These are phyloP conservation scores for Sonneratia alba DNA, from an alignment of 345 rosid species.

Conservation along the genomic window DNA sequence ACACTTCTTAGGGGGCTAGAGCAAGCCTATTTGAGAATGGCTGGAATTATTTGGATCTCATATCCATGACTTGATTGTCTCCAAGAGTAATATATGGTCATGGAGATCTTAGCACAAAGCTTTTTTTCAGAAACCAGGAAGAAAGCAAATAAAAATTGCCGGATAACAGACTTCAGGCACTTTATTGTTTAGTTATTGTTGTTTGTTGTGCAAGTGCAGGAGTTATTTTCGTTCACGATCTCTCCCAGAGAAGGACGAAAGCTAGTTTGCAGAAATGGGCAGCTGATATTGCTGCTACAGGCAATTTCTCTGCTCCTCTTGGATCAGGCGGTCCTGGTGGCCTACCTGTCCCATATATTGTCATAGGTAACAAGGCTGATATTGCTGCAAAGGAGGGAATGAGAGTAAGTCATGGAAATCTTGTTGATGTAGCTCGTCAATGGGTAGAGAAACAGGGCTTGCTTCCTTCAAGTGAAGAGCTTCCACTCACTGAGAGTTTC, in stretches of 20 bases:
- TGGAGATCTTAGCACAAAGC: background rate
- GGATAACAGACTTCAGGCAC: background rate
- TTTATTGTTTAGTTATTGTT: background rate
- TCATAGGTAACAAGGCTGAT: constrained; percentile 95
- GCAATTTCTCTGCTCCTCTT: too few relatives aligned
- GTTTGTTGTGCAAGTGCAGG: too few relatives aligned
- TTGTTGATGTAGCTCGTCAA: constrained; percentile 94
- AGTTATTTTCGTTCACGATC: too few relatives aligned
- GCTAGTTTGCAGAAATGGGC: constrained; percentile 79
- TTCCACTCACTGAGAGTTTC: constrained; percentile 90
- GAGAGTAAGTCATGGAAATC: constrained; percentile 94
- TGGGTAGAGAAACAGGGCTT: constrained; percentile 99
- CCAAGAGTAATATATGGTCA: background rate
- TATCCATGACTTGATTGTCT: background rate
- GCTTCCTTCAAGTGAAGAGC: constrained; percentile 84
- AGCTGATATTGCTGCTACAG: constrained; percentile 44
- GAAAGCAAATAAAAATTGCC: background rate
- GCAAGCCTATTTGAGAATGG: background rate
- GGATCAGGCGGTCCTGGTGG: constrained; percentile 82
- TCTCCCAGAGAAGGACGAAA: too few relatives aligned
- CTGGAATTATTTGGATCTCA: background rate
- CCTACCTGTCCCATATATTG: constrained; percentile 91
- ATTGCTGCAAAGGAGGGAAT: constrained; percentile 84
- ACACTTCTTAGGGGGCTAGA: background rate
- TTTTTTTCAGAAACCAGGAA: background rate